Evolutionary conservation across 2,329 filamentous ascomycete genomes (phyloP), one percentile per base, ranked within the genome.

Genomic region (Xylariaceae sp.): DNA sequence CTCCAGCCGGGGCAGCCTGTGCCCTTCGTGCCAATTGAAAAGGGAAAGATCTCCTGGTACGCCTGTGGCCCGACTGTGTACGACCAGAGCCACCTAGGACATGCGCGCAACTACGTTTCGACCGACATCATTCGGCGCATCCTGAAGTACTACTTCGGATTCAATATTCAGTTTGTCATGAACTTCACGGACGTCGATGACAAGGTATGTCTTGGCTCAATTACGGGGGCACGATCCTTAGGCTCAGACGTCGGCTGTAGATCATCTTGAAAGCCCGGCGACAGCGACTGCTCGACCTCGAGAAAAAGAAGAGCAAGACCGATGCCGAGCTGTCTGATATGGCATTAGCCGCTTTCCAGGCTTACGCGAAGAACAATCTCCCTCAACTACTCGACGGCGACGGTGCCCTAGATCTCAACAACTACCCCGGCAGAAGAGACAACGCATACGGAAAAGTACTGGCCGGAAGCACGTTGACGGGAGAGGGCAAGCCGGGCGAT

Each of bases 151-250:
- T 90, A 92, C 60, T 93, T 94, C 57, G 75, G 77, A 40, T 92
- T 83, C 57, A 65, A 85, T 25, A 75, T 94, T 43, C 76, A 80
- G 38, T 94, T 93, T 62, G 83, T 94, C 44, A 90, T 93, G 81
- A 94, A 94, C 61, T 86, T 92, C 42, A 94, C 87, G n/a, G 88
- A 89, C 50, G 73, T 90, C 25, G 83, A 87, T 49, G 79, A 83
- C 58, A 83, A 83, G n/a, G n/a, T 19, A 10, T 27, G 4, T 29
- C 17, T n/a, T n/a, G n/a, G n/a, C n/a, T n/a, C n/a, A n/a, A n/a
- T n/a, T n/a, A n/a, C n/a, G n/a, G n/a, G n/a, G n/a, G n/a, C n/a
- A n/a, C n/a, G n/a, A n/a, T n/a, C n/a, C n/a, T n/a, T n/a, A n/a
- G n/a, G n/a, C n/a, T n/a, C n/a, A n/a, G n/a, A n/a, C n/a, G n/a